Percentiles rank a stretch among this genome's conserved stretches.
Conservation (phyloP, 176 grass and related monocot genomes). For the Oryza meridionalis region DNA sequence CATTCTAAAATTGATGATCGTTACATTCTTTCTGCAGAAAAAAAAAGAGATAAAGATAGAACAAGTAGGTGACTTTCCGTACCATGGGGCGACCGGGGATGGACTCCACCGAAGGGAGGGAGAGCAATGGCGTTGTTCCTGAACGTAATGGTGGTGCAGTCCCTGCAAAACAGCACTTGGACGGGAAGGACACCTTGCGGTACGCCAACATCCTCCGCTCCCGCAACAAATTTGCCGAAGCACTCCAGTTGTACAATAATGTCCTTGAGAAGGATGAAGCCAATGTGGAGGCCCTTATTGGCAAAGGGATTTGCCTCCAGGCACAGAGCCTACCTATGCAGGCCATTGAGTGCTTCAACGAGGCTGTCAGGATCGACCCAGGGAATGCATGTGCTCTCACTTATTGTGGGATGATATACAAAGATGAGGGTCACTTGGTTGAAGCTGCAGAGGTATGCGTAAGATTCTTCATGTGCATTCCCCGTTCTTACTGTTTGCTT, state of each 20-base stretch:
- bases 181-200: constrained; percentile 57
- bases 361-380: constrained; percentile 71
- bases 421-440: constrained; percentile 90
- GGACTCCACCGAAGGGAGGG: constrained; percentile 37
- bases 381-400: constrained; percentile 84
- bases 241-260: constrained; percentile 67
- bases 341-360: constrained; percentile 72
- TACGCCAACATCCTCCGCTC: constrained; percentile 91
- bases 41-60: not conserved
- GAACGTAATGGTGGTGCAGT: constrained; percentile 23
- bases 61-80: constrained; percentile 1
- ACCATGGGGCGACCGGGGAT: constrained; percentile 44
- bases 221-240: constrained; percentile 85
- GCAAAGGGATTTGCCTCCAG: constrained; percentile 92
- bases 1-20: not conserved
- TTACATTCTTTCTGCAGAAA: constrained; percentile 21
- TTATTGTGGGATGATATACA: constrained; percentile 92
- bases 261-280: constrained; percentile 61
- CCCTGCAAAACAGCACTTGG: constrained; percentile 30
- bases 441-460: constrained; percentile 87
- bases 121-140: constrained; percentile 38
- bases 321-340: constrained; percentile 64
- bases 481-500: constrained; percentile 17
- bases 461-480: constrained; percentile 27
- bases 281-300: constrained; percentile 91